These are phyloP conservation scores for Phytophthora podocarpi DNA, from an alignment of 352 stramenopile genomes.

Conservation along the genomic window DNA sequence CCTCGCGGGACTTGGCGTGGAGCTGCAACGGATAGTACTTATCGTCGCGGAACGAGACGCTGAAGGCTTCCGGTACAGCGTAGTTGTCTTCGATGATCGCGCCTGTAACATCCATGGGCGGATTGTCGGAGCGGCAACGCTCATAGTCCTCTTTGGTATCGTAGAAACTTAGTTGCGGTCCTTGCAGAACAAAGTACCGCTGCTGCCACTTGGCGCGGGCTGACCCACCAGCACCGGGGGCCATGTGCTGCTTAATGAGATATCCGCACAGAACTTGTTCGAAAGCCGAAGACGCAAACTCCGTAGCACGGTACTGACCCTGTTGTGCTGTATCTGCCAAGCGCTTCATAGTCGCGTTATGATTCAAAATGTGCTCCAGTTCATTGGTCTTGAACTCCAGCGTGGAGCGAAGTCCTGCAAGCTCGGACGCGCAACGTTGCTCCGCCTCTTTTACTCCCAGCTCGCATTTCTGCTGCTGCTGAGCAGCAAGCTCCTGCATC, in stretches of 20 bases:
- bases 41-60: constrained; percentile 78
- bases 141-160: constrained; percentile 90
- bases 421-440: constrained; percentile 71
- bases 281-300: constrained; percentile 77
- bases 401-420: constrained; percentile 64
- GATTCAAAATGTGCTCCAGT: constrained; percentile 86
- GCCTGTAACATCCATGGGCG: constrained; percentile 80
- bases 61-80: constrained; percentile 81
- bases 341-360: constrained; percentile 88
- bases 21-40: constrained; percentile 84
- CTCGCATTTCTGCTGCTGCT: constrained; percentile 84
- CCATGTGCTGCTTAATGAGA: constrained; percentile 85
- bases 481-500: constrained; percentile 79
- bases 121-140: constrained; percentile 77
- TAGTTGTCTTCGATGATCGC: constrained; percentile 80
- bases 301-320: constrained; percentile 84
- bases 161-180: constrained; percentile 79
- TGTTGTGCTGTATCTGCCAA: constrained; percentile 86
- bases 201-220: constrained; percentile 83
- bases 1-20: constrained; percentile 78
- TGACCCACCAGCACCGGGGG: constrained; percentile 41
- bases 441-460: constrained; percentile 77
- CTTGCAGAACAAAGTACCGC: constrained; percentile 87
- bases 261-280: constrained; percentile 80
- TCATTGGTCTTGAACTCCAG: constrained; percentile 90